A percentile compares a stretch with the other conserved stretches of the same genome.
Evolutionary conservation across 108 stramenopile genomes (phyloP).

Genomic region (Aurantiochytrium sp.): DNA sequence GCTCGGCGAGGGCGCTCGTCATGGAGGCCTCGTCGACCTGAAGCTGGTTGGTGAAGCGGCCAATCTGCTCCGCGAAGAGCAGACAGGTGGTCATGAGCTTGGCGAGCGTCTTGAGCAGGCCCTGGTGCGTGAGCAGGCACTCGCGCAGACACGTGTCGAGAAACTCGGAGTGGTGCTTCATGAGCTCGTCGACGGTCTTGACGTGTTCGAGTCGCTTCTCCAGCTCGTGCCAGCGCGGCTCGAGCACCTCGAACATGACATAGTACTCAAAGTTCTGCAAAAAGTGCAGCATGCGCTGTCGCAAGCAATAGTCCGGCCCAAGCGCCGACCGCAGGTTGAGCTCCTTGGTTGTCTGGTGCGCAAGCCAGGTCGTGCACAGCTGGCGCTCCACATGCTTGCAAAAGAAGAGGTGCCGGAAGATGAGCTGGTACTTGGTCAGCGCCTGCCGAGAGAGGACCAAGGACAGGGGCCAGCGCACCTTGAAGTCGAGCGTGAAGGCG

Average conservation of each 20-base stretch:
- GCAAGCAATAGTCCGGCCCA: conserved; percentile 72
- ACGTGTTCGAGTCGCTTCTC: conserved; percentile 47
- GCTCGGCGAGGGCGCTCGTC: background rate
- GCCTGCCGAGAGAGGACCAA: conserved; percentile 72
- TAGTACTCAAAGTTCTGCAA: conserved; percentile 94
- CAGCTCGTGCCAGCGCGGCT: conserved; percentile 81
- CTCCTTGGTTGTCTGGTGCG: conserved; percentile 84
- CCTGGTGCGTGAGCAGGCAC: conserved; percentile 80
- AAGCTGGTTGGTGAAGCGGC: background rate
- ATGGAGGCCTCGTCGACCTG: background rate
- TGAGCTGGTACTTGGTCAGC: conserved; percentile 82
- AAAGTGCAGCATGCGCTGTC: conserved; percentile 95
- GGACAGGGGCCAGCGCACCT: conserved; percentile 81
- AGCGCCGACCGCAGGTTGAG: conserved; percentile 66
- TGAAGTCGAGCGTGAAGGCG: conserved; percentile 76
- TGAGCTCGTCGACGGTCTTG: conserved; percentile 76
- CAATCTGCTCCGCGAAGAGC: conserved; percentile 51
- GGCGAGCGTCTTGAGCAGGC: conserved; percentile 59
- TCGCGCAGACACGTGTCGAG: conserved; percentile 76
- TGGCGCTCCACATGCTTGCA: conserved; percentile 92
- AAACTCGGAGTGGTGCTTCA: conserved; percentile 73
- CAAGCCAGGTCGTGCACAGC: conserved; percentile 77
- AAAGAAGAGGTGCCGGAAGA: conserved; percentile 95
- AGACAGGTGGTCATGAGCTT: conserved; percentile 51
- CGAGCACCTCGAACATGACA: conserved; percentile 91